phyloP scores from a whole-genome alignment of 768 basidiomycete genomes.

The Mycena galericulata region DNA sequence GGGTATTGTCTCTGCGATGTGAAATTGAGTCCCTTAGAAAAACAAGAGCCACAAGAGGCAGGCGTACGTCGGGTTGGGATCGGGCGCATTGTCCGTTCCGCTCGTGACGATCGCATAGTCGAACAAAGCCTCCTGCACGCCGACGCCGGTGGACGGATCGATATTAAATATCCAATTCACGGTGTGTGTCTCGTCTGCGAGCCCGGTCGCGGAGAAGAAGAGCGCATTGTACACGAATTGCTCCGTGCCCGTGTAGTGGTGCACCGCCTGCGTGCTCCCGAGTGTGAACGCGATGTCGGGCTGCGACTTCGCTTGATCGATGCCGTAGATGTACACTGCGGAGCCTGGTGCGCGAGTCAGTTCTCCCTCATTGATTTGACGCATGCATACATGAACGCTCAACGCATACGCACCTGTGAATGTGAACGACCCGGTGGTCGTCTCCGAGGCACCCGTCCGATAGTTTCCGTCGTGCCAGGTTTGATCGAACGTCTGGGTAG shows the following conservation, averaged over 20 bases:
- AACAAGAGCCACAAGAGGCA: neutral
- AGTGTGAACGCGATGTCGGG: slow-evolving; percentile 32
- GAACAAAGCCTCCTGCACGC: slow-evolving; percentile 24
- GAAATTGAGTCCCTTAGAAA: no score
- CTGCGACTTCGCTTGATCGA: slow-evolving; percentile 29
- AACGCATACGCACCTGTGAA: slow-evolving; percentile 23
- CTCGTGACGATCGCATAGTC: slow-evolving; percentile 35
- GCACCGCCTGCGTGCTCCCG: slow-evolving; percentile 2
- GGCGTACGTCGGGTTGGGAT: neutral
- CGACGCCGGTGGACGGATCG: slow-evolving; percentile 17
- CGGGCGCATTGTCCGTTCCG: slow-evolving; percentile 9
- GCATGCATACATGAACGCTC: no score
- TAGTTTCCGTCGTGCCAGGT: slow-evolving; percentile 32
- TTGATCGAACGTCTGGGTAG: slow-evolving; percentile 8
- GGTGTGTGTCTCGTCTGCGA: slow-evolving; percentile 24
- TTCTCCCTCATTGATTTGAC: no score
- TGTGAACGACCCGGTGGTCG: slow-evolving; percentile 31
- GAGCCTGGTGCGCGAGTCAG: slow-evolving; percentile 13
- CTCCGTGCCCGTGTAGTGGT: slow-evolving; percentile 31
- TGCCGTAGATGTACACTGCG: slow-evolving; percentile 33
- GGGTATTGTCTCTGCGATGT: no score
- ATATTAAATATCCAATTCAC: slow-evolving; percentile 30
- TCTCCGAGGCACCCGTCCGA: slow-evolving; percentile 15
- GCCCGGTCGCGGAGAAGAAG: slow-evolving; percentile 33
- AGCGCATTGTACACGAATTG: slow-evolving; percentile 32